Evolutionary conservation across 495 filamentous ascomycete species (phyloP).

Genomic region (Lasiosphaeria miniovina): DNA sequence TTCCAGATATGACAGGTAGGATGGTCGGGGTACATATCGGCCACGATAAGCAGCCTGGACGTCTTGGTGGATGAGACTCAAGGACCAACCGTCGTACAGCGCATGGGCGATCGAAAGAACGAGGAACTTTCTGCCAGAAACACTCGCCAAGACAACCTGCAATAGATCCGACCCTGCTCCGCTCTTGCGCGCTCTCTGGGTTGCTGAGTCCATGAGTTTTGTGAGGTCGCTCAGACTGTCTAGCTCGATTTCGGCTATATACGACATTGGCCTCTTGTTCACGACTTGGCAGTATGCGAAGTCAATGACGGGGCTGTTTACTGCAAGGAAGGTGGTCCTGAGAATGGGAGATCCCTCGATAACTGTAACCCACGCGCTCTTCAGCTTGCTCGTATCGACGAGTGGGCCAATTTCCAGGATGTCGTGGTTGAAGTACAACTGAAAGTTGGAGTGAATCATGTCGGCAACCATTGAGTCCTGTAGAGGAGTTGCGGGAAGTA

Average conservation of each 20-base stretch:
- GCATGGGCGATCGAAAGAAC: slow-evolving; percentile 74
- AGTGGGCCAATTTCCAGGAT: slow-evolving; percentile 51
- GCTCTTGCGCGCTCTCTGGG: slow-evolving; percentile 23
- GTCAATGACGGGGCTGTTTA: slow-evolving; percentile 54
- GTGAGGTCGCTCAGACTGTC: slow-evolving; percentile 23
- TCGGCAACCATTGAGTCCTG: slow-evolving; percentile 81
- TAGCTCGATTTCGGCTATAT: slow-evolving; percentile 19
- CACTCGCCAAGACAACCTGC: slow-evolving; percentile 40
- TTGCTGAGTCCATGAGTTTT: slow-evolving; percentile 28
- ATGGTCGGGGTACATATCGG: slow-evolving; percentile 35
- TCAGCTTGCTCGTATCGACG: slow-evolving; percentile 52
- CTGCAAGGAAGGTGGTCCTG: slow-evolving; percentile 64
- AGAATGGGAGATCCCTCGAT: slow-evolving; percentile 63
- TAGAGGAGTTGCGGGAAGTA: slow-evolving; percentile 66
- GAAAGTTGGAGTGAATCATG: slow-evolving; percentile 64
- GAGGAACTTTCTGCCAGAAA: slow-evolving; percentile 43
- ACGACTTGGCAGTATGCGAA: slow-evolving; percentile 66
- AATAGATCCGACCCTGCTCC: slow-evolving; percentile 32
- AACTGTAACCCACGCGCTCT: slow-evolving; percentile 57
- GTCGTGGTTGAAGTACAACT: slow-evolving; percentile 78
- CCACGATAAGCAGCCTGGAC: slow-evolving; percentile 57
- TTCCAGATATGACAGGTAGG: slow-evolving; percentile 48
- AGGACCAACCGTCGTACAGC: slow-evolving; percentile 75
- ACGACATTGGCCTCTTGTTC: slow-evolving; percentile 25
- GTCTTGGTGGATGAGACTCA: slow-evolving; percentile 63